A percentile compares a stretch with the other conserved stretches of the same genome.
Conservation (phyloP, 176 grass and related monocot species). For the Phyllostachys edulis region DNA sequence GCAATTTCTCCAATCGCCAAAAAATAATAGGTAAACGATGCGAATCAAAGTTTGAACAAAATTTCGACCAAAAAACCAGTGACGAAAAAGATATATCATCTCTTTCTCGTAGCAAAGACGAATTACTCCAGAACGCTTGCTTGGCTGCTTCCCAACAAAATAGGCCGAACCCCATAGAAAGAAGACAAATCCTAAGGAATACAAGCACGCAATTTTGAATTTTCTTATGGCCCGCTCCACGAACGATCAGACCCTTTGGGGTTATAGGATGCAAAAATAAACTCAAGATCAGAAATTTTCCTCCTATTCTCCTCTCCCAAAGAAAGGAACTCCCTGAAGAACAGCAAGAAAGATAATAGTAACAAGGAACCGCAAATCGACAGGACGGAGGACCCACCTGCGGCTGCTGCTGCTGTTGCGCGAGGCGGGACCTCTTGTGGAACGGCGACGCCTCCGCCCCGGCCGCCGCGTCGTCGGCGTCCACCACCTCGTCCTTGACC, state of each 20-base stretch:
- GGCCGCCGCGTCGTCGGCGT: slow-evolving; percentile 17
- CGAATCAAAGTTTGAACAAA: too few species aligned
- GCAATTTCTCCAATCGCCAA: not conserved
- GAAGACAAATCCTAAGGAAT: not conserved
- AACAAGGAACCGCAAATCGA: not conserved
- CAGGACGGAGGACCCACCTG: not conserved
- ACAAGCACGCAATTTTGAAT: not conserved
- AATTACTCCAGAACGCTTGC: not conserved
- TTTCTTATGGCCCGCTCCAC: not conserved
- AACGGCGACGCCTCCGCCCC: slow-evolving; percentile 17
- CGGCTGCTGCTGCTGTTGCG: not conserved
- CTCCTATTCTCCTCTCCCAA: not conserved
- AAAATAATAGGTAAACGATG: not conserved
- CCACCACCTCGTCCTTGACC: slow-evolving; percentile 33
- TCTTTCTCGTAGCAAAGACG: not conserved
- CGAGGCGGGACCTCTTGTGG: slow-evolving; percentile 50
- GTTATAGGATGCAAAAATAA: not conserved
- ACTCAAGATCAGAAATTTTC: not conserved
- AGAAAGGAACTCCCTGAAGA: not conserved
- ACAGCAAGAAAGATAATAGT: not conserved
- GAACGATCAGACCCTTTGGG: not conserved
- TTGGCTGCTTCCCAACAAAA: not conserved
- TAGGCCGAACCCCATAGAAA: not conserved
- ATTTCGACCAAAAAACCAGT: not conserved
- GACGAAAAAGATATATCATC: not conserved